phyloP scores from a whole-genome alignment of 2,329 filamentous ascomycete species.

The Pseudopithomyces maydicus region DNA sequence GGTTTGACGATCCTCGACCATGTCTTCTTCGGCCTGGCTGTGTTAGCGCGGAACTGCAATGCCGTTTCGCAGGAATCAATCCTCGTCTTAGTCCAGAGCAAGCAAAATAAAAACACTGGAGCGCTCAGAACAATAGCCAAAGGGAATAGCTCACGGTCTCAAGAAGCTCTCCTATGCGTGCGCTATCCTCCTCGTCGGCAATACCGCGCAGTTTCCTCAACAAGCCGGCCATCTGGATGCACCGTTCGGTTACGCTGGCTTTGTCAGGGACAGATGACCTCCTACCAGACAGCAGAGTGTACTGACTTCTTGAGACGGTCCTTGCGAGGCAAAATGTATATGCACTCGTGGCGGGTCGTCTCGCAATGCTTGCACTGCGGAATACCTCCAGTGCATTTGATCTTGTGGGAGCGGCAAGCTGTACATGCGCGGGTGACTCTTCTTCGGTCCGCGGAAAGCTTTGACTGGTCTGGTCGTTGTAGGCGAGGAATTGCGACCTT shows the following conservation, averaged over 20 bases:
- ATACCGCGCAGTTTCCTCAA: conserved; percentile 22
- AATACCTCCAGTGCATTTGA: conserved; percentile 47
- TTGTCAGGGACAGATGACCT: conserved; percentile 15
- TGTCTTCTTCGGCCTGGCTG: conserved; percentile 32
- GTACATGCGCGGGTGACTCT: conserved; percentile 38
- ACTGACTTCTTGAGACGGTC: conserved; percentile 45
- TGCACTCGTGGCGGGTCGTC: conserved; percentile 38
- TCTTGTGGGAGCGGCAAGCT: conserved; percentile 47
- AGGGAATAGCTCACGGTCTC: conserved; percentile 21
- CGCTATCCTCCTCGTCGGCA: conserved; percentile 25
- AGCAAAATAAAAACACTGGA: not conserved
- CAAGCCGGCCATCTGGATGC: conserved; percentile 31
- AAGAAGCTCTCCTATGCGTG: conserved; percentile 28
- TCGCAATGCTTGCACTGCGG: conserved; percentile 46
- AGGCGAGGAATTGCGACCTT: conserved; percentile 43
- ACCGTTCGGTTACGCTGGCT: conserved; percentile 35
- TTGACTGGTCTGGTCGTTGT: conserved; percentile 18
- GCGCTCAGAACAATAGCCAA: not conserved
- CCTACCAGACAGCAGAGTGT: not conserved
- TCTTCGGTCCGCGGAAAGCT: conserved; percentile 24
- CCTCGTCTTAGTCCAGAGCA: not conserved
- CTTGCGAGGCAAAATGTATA: conserved; percentile 46
- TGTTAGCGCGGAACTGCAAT: conserved; percentile 10
- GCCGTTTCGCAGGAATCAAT: not conserved
- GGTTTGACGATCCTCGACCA: conserved; percentile 23